phyloP scores from a whole-genome alignment of 345 rosid species.

The Erysimum cheiranthoides region DNA sequence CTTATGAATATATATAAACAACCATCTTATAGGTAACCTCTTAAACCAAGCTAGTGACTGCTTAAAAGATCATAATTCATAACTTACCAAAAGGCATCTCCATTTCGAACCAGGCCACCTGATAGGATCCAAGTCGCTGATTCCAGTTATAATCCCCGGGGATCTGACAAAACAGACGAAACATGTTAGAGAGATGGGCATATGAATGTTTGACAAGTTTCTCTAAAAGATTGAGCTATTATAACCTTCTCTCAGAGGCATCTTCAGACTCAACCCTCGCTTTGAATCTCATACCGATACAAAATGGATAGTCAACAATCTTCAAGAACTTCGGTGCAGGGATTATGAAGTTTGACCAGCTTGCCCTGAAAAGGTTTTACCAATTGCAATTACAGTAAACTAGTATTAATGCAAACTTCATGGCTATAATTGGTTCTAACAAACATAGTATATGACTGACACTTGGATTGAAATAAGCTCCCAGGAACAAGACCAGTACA shows the following conservation, averaged over 20 bases:
- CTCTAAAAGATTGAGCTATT: conserved; percentile 18
- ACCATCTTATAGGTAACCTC: background rate
- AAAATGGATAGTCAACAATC: conserved; percentile 68
- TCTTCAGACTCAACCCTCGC: conserved; percentile 89
- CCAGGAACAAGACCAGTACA: background rate
- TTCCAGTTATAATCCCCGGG: conserved; percentile 77
- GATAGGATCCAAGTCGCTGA: conserved; percentile 83
- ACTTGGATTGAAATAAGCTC: background rate
- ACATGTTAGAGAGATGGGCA: background rate
- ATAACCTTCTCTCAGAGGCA: conserved; percentile 87
- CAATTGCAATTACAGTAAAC: background rate
- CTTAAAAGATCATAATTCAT: conserved; percentile 25
- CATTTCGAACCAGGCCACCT: conserved; percentile 98
- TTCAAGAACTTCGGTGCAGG: conserved; percentile 75
- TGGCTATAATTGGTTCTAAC: background rate
- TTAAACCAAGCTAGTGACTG: background rate
- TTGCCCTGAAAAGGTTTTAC: conserved; percentile 52
- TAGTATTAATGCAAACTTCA: background rate
- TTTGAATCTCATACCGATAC: conserved; percentile 89
- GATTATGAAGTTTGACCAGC: conserved; percentile 75
- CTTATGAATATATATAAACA: background rate
- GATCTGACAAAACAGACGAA: conserved; percentile 53
- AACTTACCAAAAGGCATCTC: conserved; percentile 81
- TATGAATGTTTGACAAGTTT: background rate
- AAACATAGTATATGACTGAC: background rate